phyloP scores from a whole-genome alignment of 2,329 filamentous ascomycete species.

The Diplocarpon mali region DNA sequence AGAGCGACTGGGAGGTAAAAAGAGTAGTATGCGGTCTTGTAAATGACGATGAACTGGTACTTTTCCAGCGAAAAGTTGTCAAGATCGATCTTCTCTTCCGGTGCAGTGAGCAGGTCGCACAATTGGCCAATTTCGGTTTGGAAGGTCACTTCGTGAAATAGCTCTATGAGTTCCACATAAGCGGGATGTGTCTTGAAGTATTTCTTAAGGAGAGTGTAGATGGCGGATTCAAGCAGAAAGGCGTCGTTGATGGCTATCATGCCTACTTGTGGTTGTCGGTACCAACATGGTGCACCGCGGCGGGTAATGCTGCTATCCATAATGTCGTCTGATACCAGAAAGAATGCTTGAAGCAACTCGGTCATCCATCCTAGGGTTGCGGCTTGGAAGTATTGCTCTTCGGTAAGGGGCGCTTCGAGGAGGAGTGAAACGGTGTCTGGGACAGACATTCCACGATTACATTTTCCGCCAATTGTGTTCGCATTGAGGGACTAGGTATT shows the following conservation, averaged over 20 bases:
- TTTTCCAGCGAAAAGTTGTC: conserved; percentile 93
- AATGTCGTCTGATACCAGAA: conserved; percentile 96
- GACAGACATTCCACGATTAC: conserved; percentile 97
- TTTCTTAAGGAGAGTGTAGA: conserved; percentile 88
- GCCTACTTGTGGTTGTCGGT: conserved; percentile 77
- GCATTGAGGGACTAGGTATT: conserved; percentile 58
- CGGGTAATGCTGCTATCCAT: conserved; percentile 96
- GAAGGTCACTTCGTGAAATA: conserved; percentile 90
- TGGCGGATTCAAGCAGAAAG: conserved; percentile 85
- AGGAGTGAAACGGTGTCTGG: conserved; percentile 81
- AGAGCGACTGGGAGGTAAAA: conserved; percentile 97
- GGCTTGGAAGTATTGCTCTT: conserved; percentile 79
- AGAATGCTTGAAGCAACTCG: conserved; percentile 96
- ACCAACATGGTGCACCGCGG: conserved; percentile 93
- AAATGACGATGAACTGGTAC: conserved; percentile 97
- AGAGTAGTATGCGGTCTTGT: conserved; percentile 99
- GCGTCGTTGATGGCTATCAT: conserved; percentile 98
- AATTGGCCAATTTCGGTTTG: conserved; percentile 94
- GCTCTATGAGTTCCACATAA: conserved; percentile 86
- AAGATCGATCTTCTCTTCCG: conserved; percentile 85
- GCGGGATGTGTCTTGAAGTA: conserved; percentile 78
- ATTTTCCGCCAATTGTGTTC: conserved; percentile 91
- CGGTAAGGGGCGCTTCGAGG: conserved; percentile 56
- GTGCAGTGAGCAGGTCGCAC: conserved; percentile 89
- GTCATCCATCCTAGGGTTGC: conserved; percentile 94